Evolutionary conservation across 2,329 filamentous ascomycete species (phyloP), one percentile per base, ranked within the genome.

Genomic region (Sordariomycetes sp.): DNA sequence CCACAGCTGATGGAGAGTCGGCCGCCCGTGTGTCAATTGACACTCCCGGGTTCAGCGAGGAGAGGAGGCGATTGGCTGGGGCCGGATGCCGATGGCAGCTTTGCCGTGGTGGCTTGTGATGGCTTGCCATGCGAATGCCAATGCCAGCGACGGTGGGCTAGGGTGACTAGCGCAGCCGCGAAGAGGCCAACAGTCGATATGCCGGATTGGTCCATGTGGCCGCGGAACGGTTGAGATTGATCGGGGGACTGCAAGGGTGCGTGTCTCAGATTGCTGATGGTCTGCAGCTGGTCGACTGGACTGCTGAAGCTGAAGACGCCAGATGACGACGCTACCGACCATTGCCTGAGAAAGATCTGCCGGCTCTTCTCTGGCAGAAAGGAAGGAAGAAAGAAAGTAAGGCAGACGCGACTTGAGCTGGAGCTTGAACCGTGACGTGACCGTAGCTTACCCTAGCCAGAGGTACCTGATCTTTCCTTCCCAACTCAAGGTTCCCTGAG

Each of bases 121-220:
- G n/a, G 21, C 8, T 24, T 24, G 21, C 21, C 21, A 24, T n/a
- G 8, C n/a, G 8, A 8, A 8, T 24, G 25, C 6, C 25, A 14
- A 14, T 16, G n/a, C 14, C n/a, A 27, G n/a, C 11, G n/a, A n/a
- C 25, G 25, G 25, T 16, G 17, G 25, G 25, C 25, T n/a, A n/a
- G n/a, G 12, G 25, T 8, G n/a, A 7, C 25, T 28, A 28, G 25
- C 25, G 8, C 25, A n/a, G 12, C 25, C 8, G 25, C 25, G 25
- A 14, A 28, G 25, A n/a, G 25, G n/a, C 25, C 14, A 28, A 16
- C 25, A n/a, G 8, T 28, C n/a, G 23, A 28, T 28, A 16, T 28
- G 25, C 25, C 25, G 25, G 25, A 28, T 28, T 28, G 14, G 25
- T 28, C 25, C 25, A 28, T 28, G 25, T 28, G 25, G 8, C 25